Evolutionary conservation across 306 rosid genomes (phyloP).

Genomic region (Malus asiatica): DNA sequence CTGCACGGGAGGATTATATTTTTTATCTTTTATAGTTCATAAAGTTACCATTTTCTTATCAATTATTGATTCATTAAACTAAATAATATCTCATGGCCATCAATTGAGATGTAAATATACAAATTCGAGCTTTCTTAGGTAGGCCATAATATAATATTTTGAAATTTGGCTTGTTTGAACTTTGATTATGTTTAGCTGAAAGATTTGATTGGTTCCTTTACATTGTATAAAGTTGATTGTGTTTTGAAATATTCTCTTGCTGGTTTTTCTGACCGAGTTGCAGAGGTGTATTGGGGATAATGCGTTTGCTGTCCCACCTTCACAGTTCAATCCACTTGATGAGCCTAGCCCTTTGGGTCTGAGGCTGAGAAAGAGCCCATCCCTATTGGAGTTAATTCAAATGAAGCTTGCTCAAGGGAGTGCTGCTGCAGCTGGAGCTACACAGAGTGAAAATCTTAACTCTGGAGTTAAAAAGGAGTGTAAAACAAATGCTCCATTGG

Average conservation of each 20-base stretch:
- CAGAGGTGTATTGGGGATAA: slow-evolving; percentile 31
- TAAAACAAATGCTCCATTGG: slow-evolving; percentile 23
- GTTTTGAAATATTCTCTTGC: background rate
- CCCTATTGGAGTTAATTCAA: slow-evolving; percentile 71
- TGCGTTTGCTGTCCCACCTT: slow-evolving; percentile 25
- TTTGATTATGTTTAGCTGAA: background rate
- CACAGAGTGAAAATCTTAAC: slow-evolving; percentile 34
- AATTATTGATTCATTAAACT: background rate
- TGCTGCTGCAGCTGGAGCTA: slow-evolving; percentile 18
- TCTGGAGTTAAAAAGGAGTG: slow-evolving; percentile 32
- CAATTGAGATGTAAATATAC: background rate
- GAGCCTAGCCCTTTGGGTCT: slow-evolving; percentile 92
- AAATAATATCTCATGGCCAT: background rate
- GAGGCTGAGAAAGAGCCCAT: slow-evolving; percentile 81
- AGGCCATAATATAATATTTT: background rate
- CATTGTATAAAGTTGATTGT: background rate
- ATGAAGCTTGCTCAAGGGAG: slow-evolving; percentile 69
- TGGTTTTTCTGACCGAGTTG: slow-evolving; percentile 17
- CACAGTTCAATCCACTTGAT: slow-evolving; percentile 62
- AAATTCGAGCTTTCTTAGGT: background rate
- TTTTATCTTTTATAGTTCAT: background rate
- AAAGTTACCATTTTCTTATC: no score
- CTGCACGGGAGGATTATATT: background rate
- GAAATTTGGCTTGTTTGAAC: background rate
- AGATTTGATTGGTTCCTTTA: background rate